Evolutionary conservation across 352 stramenopile genomes (phyloP).

Genomic region (Pythium angustatum): DNA sequence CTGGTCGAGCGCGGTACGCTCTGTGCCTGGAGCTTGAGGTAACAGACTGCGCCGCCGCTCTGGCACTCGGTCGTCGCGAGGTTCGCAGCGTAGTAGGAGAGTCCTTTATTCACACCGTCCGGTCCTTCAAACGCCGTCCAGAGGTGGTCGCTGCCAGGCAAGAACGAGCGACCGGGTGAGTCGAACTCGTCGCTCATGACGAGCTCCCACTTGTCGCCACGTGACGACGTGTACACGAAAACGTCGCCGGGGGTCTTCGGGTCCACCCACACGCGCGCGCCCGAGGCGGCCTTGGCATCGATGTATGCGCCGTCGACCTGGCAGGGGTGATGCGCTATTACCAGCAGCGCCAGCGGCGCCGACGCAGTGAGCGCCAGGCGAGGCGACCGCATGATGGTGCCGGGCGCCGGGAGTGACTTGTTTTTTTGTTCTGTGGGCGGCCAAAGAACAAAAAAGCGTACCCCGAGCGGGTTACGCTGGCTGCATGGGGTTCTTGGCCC

Average conservation of each 20-base stretch:
- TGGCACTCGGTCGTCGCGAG: conserved; percentile 20
- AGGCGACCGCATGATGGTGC: background rate
- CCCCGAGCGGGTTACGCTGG: background rate
- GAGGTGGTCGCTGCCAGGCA: conserved; percentile 89
- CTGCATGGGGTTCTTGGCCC: too few relatives aligned
- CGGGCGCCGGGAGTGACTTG: background rate
- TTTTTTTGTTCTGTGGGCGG: background rate
- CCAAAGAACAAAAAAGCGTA: background rate
- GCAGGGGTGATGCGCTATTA: too few relatives aligned
- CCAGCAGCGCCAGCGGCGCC: background rate
- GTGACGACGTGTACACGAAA: conserved; percentile 40
- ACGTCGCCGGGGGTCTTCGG: conserved; percentile 46
- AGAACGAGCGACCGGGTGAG: conserved; percentile 75
- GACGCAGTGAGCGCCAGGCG: background rate
- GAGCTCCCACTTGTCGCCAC: conserved; percentile 46
- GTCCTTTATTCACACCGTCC: conserved; percentile 42
- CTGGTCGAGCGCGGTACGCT: conserved; percentile 37
- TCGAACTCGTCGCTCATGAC: conserved; percentile 84
- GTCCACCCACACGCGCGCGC: conserved; percentile 49
- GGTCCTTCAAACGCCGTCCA: conserved; percentile 96
- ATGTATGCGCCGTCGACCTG: background rate
- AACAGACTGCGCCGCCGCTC: conserved; percentile 32
- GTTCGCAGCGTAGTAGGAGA: conserved; percentile 25
- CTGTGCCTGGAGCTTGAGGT: conserved; percentile 57
- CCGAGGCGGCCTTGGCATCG: conserved; percentile 7